Percentiles rank a stretch among this genome's conserved stretches.
Conservation (phyloP, 352 stramenopile genomes). For the Elongisporangium senticosum region DNA sequence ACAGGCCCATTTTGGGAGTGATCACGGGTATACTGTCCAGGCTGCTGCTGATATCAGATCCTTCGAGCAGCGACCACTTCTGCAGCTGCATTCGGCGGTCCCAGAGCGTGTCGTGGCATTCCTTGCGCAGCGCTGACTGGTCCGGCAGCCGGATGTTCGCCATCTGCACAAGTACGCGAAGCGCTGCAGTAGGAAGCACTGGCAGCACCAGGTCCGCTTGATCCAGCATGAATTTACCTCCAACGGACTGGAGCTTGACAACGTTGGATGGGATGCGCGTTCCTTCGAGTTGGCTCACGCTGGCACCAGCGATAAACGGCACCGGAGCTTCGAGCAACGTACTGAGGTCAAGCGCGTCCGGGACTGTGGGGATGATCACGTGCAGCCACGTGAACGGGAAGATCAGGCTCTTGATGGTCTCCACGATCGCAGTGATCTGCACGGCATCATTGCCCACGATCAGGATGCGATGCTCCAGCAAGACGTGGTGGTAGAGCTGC, state of each 20-base stretch:
- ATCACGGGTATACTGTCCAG: not conserved
- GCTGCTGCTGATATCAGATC: not conserved
- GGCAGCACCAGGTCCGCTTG: conserved; percentile 5
- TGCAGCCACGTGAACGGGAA: conserved; percentile 50
- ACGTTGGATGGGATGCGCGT: conserved; percentile 29
- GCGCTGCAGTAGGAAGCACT: conserved; percentile 9
- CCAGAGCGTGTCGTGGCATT: conserved; percentile 39
- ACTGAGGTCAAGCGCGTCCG: conserved; percentile 37
- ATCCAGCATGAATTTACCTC: conserved; percentile 19
- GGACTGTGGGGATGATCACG: conserved; percentile 46
- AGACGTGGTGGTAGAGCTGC: conserved; percentile 33
- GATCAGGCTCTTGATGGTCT: conserved; percentile 34
- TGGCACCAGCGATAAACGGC: conserved; percentile 41
- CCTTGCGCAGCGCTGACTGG: conserved; percentile 21
- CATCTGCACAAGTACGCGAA: conserved; percentile 10
- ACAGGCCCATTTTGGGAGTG: conserved; percentile 11
- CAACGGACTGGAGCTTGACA: conserved; percentile 30
- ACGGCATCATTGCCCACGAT: conserved; percentile 35
- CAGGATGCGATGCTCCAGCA: conserved; percentile 46
- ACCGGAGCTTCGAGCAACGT: conserved; percentile 49
- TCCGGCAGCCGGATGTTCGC: conserved; percentile 18
- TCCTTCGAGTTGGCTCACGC: conserved; percentile 25
- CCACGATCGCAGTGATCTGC: conserved; percentile 36
- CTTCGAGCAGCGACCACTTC: conserved; percentile 26
- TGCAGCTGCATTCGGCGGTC: conserved; percentile 43